Evolutionary conservation across 495 filamentous ascomycete genomes (phyloP).

Genomic region (Penicillium cataractarum): DNA sequence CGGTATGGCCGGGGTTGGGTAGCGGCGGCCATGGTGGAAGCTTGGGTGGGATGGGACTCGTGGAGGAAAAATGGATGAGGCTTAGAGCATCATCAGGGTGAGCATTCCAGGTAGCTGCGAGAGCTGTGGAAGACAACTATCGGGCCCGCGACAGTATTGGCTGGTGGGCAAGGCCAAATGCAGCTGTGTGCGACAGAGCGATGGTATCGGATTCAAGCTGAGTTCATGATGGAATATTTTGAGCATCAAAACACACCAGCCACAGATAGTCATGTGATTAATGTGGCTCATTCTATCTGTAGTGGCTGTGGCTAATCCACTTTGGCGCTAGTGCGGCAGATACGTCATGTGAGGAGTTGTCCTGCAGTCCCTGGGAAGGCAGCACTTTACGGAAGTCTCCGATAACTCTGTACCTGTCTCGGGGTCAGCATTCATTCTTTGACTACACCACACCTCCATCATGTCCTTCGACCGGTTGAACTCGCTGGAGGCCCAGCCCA

Average conservation of each 20-base stretch:
- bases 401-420: constrained; percentile 15
- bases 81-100: constrained; percentile 44
- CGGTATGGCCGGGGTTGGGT: constrained; percentile 66
- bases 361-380: constrained; percentile 36
- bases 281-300: neutral
- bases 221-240: constrained; percentile 33
- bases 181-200: constrained; percentile 14
- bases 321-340: constrained; percentile 20
- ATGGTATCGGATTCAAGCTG: constrained; percentile 16
- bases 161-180: constrained; percentile 11
- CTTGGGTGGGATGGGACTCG: constrained; percentile 34
- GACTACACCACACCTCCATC: constrained; percentile 17
- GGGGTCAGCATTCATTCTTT: constrained; percentile 12
- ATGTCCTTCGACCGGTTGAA: constrained; percentile 94
- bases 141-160: constrained; percentile 11
- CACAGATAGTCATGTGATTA: constrained; percentile 38
- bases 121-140: constrained; percentile 12
- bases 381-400: constrained; percentile 18
- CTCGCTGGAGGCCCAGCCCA: constrained; percentile 81
- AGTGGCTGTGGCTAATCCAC: constrained; percentile 17
- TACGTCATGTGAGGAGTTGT: constrained; percentile 43
- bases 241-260: constrained; percentile 50
- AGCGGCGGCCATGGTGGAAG: constrained; percentile 51
- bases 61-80: constrained; percentile 27
- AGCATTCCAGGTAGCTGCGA: constrained; percentile 18